Base-by-base conservation (phyloP, 768 basidiomycete species). In the Neoboletus magnificus region DNA sequence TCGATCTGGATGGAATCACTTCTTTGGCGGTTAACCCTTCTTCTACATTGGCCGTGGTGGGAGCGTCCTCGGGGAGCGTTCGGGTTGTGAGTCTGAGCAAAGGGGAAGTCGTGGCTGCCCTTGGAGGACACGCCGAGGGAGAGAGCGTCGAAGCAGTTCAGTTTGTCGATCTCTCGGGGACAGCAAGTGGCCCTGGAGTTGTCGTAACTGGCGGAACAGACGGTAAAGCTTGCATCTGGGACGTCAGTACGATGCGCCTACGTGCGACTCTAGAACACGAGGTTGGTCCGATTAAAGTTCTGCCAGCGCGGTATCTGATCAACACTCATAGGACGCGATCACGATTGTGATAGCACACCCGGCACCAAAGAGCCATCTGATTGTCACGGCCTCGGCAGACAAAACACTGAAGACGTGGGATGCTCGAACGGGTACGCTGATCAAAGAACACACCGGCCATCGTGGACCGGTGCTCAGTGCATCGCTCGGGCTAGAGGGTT, bases 201-300 rank as follows among this genome's bases (percentile, higher is more conserved):
- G 85, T 86, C 12, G 84, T 92, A 0, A 93, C 90, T 2, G 95
- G 91, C 12, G 93, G 84, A 5, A 98, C 96, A 5, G 97, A 99
- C 66, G 93, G 94, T 0, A 95, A 93, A 67, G 89, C 86, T 18
- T 93, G 90, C 63, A 85, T 98, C 33, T 99, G 96, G 94, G 97
- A 99, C 73, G 78, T 95, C 41, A 80, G 80, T 48, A 95, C 92
- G 25, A 91, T 91, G 80, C 80, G 89, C 58, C 69, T 94, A 49
- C 82, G 97, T 53, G 80, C 87, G 18, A 93, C 90, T 15, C 74
- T 97, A 7, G 77, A 87, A 58, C 95, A 98, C 65, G 77, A 85
- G 71, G 95, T 95, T 58, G 49, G 82, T 76, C 50, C 29, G 18
- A 8, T 40, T n/a, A 5, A 1, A 0, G 6, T 25, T 22, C 9